Evolutionary conservation across 208 protist species (phyloP), one percentile per base, ranked within the genome.

Genomic region (Trypanosoma conorhini): DNA sequence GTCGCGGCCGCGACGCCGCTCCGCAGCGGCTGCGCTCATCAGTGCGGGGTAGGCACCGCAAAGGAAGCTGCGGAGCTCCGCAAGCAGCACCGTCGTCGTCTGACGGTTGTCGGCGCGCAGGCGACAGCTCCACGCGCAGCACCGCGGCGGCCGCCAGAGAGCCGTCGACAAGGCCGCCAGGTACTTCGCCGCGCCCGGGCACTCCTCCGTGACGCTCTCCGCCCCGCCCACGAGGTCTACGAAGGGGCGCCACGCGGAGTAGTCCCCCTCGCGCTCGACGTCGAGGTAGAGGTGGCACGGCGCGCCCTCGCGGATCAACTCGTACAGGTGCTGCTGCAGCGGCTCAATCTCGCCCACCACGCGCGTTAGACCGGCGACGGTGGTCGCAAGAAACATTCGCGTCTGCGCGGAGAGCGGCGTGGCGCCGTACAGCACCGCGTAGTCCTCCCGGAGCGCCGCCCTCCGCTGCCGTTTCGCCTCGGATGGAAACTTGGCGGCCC

Each of bases 261-360:
- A 76, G 59, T 96, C 75, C 4, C 19, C 55, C 28, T 86, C 85
- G 13, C 86, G 72, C 63, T 96, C 91, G n/a, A 96, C 87, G 69
- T 96, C 91, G n/a, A 96, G 80, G 70, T 92, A 96, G 22, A 94
- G 59, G 60, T 92, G 88, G 62, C 91, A 96, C 1, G 83, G 83
- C 5, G 58, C 28, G 3, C 70, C 71, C 48, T 87, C 91, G 28
- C 91, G 86, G 60, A 96, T 88, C 48, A 96, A 80, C 61, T 96
- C 91, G 76, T 96, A 96, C 31, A 96, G 62, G 66, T 96, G 91
- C 46, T 84, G 79, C 73, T 93, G 86, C 8, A 57, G 46, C 0
- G 86, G 54, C 22, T 81, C 74, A 44, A 96, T 80, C 17, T 46
- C 54, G 12, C 51, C 19, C 21, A 88, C 33, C 35, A 94, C 69